phyloP scores from a whole-genome alignment of 2,329 filamentous ascomycete genomes.

The Diplodia intermedia region DNA sequence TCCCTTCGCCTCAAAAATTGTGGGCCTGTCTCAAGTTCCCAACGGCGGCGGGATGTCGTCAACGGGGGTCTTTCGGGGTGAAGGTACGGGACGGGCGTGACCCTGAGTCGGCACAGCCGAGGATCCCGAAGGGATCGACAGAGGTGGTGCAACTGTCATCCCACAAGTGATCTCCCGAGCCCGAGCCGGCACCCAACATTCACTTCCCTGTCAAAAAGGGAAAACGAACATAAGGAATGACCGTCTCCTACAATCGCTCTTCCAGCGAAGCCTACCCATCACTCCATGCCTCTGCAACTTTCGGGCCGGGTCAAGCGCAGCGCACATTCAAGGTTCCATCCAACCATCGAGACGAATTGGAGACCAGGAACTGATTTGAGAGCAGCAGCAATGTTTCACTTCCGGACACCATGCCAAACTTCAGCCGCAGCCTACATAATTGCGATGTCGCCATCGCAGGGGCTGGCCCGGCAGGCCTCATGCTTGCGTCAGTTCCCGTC shows the following conservation, averaged over 20 bases:
- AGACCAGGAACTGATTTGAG: not conserved
- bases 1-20: not conserved
- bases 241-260: not conserved
- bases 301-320: not conserved
- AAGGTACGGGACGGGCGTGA: not conserved
- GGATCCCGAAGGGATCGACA: not conserved
- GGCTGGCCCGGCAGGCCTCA: slow-evolving; percentile 52
- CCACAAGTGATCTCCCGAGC: not conserved
- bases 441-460: slow-evolving; percentile 52
- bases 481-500: slow-evolving; percentile 48
- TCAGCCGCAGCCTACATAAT: slow-evolving; percentile 38
- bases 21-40: not conserved
- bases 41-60: not conserved
- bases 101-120: not conserved
- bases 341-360: not conserved
- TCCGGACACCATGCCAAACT: not conserved
- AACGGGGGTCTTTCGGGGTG: not conserved
- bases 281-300: not conserved
- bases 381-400: not conserved
- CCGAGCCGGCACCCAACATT: not conserved
- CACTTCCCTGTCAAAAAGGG: not conserved
- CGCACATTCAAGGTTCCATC: not conserved
- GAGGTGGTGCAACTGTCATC: not conserved
- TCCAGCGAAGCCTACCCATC: not conserved
- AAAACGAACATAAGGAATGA: not conserved